Conservation (phyloP, 176 grass and related monocot species). For the Bolboschoenus planiculmis region DNA sequence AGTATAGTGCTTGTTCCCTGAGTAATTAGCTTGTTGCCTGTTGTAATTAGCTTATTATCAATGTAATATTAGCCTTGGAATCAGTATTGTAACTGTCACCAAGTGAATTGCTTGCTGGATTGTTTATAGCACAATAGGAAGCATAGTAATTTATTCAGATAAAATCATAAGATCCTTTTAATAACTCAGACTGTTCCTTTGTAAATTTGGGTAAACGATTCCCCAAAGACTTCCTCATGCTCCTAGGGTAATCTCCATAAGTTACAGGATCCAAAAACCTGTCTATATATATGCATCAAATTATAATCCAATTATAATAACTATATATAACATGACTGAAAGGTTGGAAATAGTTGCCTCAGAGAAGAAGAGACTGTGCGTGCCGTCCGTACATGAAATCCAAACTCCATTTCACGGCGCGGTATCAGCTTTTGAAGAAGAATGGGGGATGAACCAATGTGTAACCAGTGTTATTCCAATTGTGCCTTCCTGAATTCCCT, state of each 20-base stretch:
- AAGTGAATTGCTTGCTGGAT: neutral
- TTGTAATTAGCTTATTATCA: no score
- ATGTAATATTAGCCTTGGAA: conserved; percentile 2
- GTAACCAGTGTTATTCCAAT: conserved; percentile 32
- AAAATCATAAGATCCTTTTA: conserved; percentile 43
- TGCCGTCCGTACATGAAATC: conserved; percentile 38
- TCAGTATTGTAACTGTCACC: conserved; percentile 3
- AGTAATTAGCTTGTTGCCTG: no score
- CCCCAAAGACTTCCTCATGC: conserved; percentile 21
- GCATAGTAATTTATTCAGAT: conserved; percentile 42
- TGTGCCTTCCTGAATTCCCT: conserved; percentile 24
- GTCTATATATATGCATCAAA: neutral
- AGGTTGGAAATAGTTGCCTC: neutral
- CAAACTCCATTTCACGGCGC: conserved; percentile 20
- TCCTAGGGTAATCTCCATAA: conserved; percentile 24
- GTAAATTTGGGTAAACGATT: conserved; percentile 35
- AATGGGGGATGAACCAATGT: conserved; percentile 23
- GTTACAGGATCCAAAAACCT: conserved; percentile 33
- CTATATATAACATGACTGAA: neutral
- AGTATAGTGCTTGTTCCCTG: no score
- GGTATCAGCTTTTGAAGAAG: neutral
- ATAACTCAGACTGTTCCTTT: conserved; percentile 19
- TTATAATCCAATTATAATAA: neutral
- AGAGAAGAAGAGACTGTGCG: neutral
- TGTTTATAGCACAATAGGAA: conserved; percentile 16